Percentiles rank a stretch among this genome's conserved stretches.
Conservation (phyloP, 352 stramenopile genomes). For the Globisporangium solare region DNA sequence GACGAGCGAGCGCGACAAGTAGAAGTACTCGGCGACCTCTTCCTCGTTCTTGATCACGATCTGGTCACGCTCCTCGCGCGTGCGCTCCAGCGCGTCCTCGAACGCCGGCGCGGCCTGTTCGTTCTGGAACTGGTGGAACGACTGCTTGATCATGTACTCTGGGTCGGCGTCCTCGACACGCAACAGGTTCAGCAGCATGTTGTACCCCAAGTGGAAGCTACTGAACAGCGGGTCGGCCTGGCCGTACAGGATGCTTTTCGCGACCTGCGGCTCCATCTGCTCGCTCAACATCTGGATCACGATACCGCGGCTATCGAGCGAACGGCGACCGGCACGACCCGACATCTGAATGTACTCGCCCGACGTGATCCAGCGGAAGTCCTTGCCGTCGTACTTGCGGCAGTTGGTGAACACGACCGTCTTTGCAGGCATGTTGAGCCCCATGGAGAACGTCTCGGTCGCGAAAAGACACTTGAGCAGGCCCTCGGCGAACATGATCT, state of each 20-base stretch:
- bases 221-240: conserved; percentile 65
- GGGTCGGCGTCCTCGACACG: conserved; percentile 95
- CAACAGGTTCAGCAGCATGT: conserved; percentile 99
- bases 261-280: conserved; percentile 97
- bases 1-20: conserved; percentile 90
- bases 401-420: conserved; percentile 99
- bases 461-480: conserved; percentile 99
- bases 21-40: conserved; percentile 86
- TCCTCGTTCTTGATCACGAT: conserved; percentile 90
- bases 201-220: conserved; percentile 98
- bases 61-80: conserved; percentile 79
- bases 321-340: conserved; percentile 95
- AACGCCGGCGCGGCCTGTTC: conserved; percentile 74
- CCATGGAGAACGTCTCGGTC: conserved; percentile 97
- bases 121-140: conserved; percentile 96
- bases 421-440: conserved; percentile 99
- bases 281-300: conserved; percentile 99
- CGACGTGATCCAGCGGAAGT: conserved; percentile 95
- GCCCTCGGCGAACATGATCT: conserved; percentile 91
- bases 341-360: conserved; percentile 96
- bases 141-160: conserved; percentile 98
- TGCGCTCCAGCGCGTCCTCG: conserved; percentile 72
- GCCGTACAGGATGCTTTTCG: conserved; percentile 92
- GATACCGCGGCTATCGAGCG: conserved; percentile 96
- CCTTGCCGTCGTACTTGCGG: conserved; percentile 95